These are phyloP conservation scores for Mediolabrus comicus DNA, from an alignment of 108 stramenopile species.

Conservation along the genomic window DNA sequence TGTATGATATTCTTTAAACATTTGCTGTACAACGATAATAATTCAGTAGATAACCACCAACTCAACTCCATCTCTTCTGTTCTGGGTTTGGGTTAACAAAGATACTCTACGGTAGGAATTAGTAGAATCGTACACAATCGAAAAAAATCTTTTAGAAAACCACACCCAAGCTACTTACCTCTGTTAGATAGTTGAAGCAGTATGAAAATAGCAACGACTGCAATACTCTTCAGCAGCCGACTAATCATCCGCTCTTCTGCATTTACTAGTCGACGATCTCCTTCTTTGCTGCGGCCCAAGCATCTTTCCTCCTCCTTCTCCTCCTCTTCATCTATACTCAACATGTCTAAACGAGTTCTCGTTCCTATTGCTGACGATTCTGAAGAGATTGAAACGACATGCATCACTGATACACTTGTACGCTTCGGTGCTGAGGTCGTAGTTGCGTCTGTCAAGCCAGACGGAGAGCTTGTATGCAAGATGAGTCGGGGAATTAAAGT, in stretches of 20 bases:
- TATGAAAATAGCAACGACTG: not conserved
- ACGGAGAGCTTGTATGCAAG: constrained; percentile 71
- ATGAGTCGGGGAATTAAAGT: constrained; percentile 87
- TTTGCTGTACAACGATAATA: no score
- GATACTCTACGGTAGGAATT: no score
- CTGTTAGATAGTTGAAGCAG: no score
- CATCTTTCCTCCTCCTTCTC: constrained; percentile 1
- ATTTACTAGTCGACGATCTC: not conserved
- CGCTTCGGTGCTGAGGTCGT: constrained; percentile 92
- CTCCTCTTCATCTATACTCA: constrained; percentile 8
- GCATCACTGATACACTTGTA: constrained; percentile 91
- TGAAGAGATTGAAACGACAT: constrained; percentile 97
- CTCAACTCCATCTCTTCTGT: no score
- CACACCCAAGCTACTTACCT: no score
- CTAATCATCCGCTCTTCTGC: not conserved
- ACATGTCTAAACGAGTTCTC: constrained; percentile 78
- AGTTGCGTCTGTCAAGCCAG: constrained; percentile 87
- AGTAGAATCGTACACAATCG: no score
- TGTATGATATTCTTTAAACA: no score
- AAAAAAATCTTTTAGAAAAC: no score
- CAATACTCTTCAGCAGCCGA: not conserved
- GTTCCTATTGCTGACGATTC: constrained; percentile 95
- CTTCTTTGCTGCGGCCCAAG: not conserved
- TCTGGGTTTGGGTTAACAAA: no score
- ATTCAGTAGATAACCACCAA: no score